Evolutionary conservation across 1,284 basidiomycete genomes (phyloP).

Genomic region (Malassezia sympodialis): DNA sequence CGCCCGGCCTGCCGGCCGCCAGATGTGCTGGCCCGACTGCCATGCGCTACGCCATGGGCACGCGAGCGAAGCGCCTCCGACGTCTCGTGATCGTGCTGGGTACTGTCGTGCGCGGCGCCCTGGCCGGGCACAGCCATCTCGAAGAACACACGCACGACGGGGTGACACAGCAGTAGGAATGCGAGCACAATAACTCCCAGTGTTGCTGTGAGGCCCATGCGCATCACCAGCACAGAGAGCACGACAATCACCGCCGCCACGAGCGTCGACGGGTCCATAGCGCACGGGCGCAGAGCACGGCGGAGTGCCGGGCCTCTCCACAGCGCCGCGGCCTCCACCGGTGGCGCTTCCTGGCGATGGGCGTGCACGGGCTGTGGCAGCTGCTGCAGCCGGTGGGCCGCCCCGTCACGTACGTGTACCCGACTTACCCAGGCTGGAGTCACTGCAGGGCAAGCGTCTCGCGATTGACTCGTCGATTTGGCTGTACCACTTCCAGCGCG

Average conservation of each 20-base stretch:
- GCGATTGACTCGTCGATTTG: conserved; percentile 94
- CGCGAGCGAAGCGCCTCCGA: conserved; percentile 3
- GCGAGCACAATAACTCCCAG: not conserved
- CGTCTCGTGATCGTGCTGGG: conserved; percentile 1
- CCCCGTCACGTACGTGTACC: conserved; percentile 34
- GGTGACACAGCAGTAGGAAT: conserved; percentile 4
- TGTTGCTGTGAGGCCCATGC: not conserved
- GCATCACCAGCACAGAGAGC: conserved; percentile 7
- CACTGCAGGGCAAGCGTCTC: conserved; percentile 45
- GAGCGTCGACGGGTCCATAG: not conserved
- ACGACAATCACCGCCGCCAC: conserved; percentile 4
- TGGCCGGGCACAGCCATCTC: conserved; percentile 10
- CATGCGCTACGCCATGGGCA: not conserved
- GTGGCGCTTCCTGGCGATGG: conserved; percentile 23
- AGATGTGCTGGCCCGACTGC: not conserved
- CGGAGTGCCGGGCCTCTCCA: no score
- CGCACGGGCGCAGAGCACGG: not conserved
- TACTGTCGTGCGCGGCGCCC: not conserved
- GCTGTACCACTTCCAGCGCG: conserved; percentile 72
- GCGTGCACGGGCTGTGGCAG: conserved; percentile 47
- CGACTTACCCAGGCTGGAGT: conserved; percentile 28
- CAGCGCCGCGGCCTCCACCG: not conserved
- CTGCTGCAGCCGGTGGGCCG: conserved; percentile 47
- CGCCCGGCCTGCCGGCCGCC: not conserved
- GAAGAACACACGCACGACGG: conserved; percentile 8